These are phyloP conservation scores for Actinomucor elegans DNA, from an alignment of 371 early-diverging fungal species.

Conservation along the genomic window DNA sequence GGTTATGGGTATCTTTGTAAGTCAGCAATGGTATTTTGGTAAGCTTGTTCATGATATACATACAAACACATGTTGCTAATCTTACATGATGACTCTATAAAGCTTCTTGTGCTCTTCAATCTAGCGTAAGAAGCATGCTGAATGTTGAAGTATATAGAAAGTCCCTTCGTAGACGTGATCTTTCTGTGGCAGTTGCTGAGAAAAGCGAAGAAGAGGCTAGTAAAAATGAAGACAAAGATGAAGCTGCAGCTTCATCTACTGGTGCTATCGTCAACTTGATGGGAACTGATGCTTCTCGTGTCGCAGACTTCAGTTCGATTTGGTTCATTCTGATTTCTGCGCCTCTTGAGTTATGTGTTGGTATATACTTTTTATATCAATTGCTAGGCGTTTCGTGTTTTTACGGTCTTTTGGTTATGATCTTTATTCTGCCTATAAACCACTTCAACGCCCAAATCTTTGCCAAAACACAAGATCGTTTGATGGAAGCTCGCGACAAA, in stretches of 20 bases:
- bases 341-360: constrained; percentile 58
- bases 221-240: constrained; percentile 13
- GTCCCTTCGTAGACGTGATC: constrained; percentile 40
- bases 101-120: constrained; percentile 27
- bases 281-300: constrained; percentile 70
- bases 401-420: constrained; percentile 56
- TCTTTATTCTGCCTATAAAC: constrained; percentile 47
- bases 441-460: constrained; percentile 40
- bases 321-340: constrained; percentile 46
- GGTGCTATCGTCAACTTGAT: constrained; percentile 79
- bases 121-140: constrained; percentile 28
- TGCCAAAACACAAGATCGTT: constrained; percentile 38
- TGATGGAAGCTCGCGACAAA: constrained; percentile 47
- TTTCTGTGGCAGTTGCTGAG: constrained; percentile 1
- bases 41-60: no score
- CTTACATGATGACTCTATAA: neutral
- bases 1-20: constrained; percentile 23
- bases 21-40: constrained; percentile 37
- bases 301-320: constrained; percentile 52
- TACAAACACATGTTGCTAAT: neutral
- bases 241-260: constrained; percentile 27
- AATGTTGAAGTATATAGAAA: constrained; percentile 46
- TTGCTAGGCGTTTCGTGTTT: constrained; percentile 62
- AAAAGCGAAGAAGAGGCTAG: constrained; percentile 6
- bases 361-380: constrained; percentile 56